A percentile compares a stretch with the other conserved stretches of the same genome.
phyloP scores from a whole-genome alignment of 2,329 filamentous ascomycete genomes.

The Karstenula rhodostoma region DNA sequence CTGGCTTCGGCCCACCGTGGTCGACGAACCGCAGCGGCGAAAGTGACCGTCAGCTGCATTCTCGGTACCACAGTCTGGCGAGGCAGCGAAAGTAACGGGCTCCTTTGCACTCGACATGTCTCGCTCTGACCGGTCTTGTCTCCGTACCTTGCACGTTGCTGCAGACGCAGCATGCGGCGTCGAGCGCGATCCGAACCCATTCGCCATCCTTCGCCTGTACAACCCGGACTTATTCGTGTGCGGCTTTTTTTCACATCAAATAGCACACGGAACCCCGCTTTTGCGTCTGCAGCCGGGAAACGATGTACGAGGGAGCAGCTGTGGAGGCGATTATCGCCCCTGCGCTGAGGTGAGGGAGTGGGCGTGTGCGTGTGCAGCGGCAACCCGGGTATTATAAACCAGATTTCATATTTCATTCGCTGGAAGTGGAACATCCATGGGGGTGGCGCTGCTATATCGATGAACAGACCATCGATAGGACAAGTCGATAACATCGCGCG shows the following conservation, averaged over 20 bases:
- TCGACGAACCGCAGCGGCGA: slow-evolving; percentile 9
- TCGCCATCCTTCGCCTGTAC: background rate
- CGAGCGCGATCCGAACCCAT: background rate
- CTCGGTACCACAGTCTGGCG: slow-evolving; percentile 15
- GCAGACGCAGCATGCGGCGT: slow-evolving; percentile 5
- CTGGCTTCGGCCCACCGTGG: background rate
- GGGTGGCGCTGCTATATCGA: slow-evolving; percentile 24
- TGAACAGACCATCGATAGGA: slow-evolving; percentile 21
- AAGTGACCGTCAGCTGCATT: slow-evolving; percentile 9
- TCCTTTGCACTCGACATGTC: slow-evolving; percentile 15
- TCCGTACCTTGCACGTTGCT: slow-evolving; percentile 2
- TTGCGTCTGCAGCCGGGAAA: slow-evolving; percentile 9
- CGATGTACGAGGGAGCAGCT: slow-evolving; percentile 3
- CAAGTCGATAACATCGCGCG: slow-evolving; percentile 11
- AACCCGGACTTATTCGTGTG: background rate
- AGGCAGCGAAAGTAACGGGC: background rate
- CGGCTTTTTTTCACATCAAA: background rate
- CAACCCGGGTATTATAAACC: slow-evolving; percentile 38
- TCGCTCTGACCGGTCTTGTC: slow-evolving; percentile 20
- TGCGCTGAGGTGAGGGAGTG: slow-evolving; percentile 1
- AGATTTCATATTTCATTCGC: slow-evolving; percentile 22
- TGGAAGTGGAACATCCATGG: slow-evolving; percentile 5
- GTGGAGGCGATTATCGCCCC: slow-evolving; percentile 2
- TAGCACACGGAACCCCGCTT: slow-evolving; percentile 2
- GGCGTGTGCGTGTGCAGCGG: slow-evolving; percentile 21